Percentiles rank a stretch among this genome's conserved stretches.
Evolutionary conservation across 805 yeast species (phyloP).

Genomic region (Saturnispora kantuleensis): DNA sequence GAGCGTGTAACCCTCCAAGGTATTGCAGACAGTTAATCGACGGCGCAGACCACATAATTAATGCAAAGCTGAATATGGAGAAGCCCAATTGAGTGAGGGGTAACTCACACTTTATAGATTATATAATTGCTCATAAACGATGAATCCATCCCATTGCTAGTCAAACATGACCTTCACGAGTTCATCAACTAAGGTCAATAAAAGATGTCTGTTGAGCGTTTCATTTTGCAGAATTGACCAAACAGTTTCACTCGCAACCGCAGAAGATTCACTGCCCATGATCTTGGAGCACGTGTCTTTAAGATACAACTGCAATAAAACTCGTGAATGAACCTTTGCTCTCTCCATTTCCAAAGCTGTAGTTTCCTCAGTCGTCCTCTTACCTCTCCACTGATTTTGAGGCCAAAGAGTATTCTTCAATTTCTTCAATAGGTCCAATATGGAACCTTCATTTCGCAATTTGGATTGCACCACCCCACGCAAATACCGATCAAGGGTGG

Average conservation of each 20-base stretch:
- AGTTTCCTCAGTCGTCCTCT: constrained; percentile 36
- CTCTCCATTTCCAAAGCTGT: constrained; percentile 37
- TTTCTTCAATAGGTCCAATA: constrained; percentile 31
- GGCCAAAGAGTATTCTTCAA: constrained; percentile 38
- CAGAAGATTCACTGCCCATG: constrained; percentile 60
- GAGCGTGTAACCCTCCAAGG: too few species aligned
- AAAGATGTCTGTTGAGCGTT: constrained; percentile 52
- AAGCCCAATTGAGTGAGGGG: background rate
- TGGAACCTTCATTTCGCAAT: constrained; percentile 34
- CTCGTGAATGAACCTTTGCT: constrained; percentile 47
- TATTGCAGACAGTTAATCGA: background rate
- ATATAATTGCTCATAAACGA: background rate
- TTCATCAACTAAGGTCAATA: constrained; percentile 50
- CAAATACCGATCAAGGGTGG: constrained; percentile 64
- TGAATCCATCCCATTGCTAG: background rate
- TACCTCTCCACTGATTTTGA: constrained; percentile 35
- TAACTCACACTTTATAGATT: background rate
- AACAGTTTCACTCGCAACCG: constrained; percentile 47
- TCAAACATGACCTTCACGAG: constrained; percentile 35
- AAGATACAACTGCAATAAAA: constrained; percentile 46
- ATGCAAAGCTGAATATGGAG: background rate
- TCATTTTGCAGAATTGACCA: constrained; percentile 70
- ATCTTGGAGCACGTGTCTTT: constrained; percentile 59
- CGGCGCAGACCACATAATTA: background rate
- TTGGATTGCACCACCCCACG: constrained; percentile 33